Conservation (phyloP, 768 basidiomycete genomes). For the Trametes meyenii region DNA sequence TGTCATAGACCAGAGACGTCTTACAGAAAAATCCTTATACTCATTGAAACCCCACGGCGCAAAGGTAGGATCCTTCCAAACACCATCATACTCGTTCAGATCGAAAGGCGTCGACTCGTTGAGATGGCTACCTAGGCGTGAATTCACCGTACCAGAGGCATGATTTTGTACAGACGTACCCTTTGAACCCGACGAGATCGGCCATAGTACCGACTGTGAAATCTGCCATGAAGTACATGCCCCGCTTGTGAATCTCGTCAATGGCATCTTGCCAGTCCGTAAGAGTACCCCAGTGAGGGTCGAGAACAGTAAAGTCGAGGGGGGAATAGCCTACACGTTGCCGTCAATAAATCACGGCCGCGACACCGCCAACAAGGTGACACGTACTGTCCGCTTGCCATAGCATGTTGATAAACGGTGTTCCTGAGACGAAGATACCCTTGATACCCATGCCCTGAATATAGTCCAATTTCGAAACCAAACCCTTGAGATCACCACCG, state of each 20-base stretch:
- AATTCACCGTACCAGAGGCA: slow-evolving; percentile 11
- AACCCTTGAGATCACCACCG: slow-evolving; percentile 86
- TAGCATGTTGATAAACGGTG: slow-evolving; percentile 92
- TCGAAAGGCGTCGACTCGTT: slow-evolving; percentile 83
- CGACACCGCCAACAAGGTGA: not conserved
- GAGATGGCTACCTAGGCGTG: slow-evolving; percentile 53
- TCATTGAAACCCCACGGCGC: slow-evolving; percentile 85
- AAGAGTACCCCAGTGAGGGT: slow-evolving; percentile 91
- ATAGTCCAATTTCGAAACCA: slow-evolving; percentile 79
- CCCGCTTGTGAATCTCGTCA: slow-evolving; percentile 73
- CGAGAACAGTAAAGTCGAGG: slow-evolving; percentile 85
- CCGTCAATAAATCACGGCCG: not conserved
- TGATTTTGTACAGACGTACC: slow-evolving; percentile 49
- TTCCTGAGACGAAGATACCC: slow-evolving; percentile 90
- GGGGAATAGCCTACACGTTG: slow-evolving; percentile 81
- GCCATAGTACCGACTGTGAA: slow-evolving; percentile 94
- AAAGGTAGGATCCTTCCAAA: slow-evolving; percentile 77
- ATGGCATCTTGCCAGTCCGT: slow-evolving; percentile 78
- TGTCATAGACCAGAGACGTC: slow-evolving; percentile 23
- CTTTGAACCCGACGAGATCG: slow-evolving; percentile 84
- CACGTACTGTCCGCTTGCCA: slow-evolving; percentile 94
- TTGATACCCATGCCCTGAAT: slow-evolving; percentile 86
- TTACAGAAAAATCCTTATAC: slow-evolving; percentile 80
- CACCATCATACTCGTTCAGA: slow-evolving; percentile 68
- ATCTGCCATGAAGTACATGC: slow-evolving; percentile 93